These are phyloP conservation scores for Primulina tabacum DNA, from an alignment of 257 asterid genomes.

Conservation along the genomic window DNA sequence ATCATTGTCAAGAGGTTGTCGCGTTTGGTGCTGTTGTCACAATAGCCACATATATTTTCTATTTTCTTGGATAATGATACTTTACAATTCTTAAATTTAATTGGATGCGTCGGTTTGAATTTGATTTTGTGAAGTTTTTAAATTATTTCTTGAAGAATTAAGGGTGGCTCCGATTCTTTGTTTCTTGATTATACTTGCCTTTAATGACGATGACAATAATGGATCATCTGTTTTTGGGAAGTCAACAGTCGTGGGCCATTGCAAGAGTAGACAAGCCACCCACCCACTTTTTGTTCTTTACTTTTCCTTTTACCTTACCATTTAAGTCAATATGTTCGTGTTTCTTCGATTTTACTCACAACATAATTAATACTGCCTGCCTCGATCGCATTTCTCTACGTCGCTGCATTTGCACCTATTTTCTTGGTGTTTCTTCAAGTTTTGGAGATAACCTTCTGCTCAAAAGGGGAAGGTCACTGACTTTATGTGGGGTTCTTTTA, in stretches of 20 bases:
- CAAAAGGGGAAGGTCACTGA: conserved; percentile 13
- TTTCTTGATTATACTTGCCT: conserved; percentile 5
- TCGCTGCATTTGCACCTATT: conserved; percentile 27
- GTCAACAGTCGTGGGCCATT: not conserved
- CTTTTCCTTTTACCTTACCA: not conserved
- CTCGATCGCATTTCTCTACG: conserved; percentile 22
- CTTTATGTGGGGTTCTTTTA: conserved; percentile 17
- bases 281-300: too few species aligned
- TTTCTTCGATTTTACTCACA: conserved; percentile 1
- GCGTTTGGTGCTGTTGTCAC: conserved; percentile 35
- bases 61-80: conserved; percentile 21
- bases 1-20: conserved; percentile 17
- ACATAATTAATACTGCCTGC: not conserved
- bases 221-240: not conserved
- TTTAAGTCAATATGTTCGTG: not conserved
- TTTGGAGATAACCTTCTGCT: conserved; percentile 32
- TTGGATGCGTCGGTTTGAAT: conserved; percentile 34
- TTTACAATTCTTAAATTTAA: conserved; percentile 19
- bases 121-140: not conserved
- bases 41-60: not conserved
- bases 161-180: conserved; percentile 16
- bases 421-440: conserved; percentile 28
- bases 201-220: not conserved
- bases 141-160: not conserved
- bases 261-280: not conserved